Evolutionary conservation across 345 rosid genomes (phyloP), one percentile per base, ranked within the genome.

Genomic region (Lepidium africanum): DNA sequence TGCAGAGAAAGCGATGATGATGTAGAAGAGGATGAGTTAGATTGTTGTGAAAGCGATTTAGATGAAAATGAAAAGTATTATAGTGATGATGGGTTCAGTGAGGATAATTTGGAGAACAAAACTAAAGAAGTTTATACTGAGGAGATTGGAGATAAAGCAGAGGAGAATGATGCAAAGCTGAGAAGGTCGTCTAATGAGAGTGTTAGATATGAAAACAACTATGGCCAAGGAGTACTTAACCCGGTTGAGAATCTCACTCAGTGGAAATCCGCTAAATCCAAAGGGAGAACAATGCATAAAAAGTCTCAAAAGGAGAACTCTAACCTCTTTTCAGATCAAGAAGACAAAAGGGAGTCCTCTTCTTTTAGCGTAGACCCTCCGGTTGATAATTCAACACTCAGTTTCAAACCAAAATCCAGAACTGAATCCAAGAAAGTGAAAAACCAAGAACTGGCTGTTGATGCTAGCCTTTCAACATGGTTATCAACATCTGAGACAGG

Each of bases 391-490:
- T 32, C 59, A 3, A 45, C 83, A 19, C 79, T 77, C 72, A 75
- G 79, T 68, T 82, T 80, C 76, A 82, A 82, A 45, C 67, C 62
- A 17, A 77, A 72, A 56, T 46, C 78, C 7, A 75, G 19, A 25
- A 41, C 59, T 40, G 78, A 80, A 63, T 39, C 83, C 10, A 81
- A 69, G 77, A 84, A 82, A 69, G 59, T 72, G 49, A 55, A 66
- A 70, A 65, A 53, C 66, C 81, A 77, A 70, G 92, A 81, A 42
- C 30, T 82, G 12, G 77, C 81, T 5, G 88, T 89, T 64, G 92
- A 91, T 69, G 87, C 97, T 62, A 95, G 99, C 82, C 94, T 95
- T 72, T 91, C 97, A 6, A 91, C 81, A 17, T 94, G 99, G 99
- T 54, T 94, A 77, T 85, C 93, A 42, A 27, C 62, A 45, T 73